These are phyloP conservation scores for Puccinia coronata DNA, from an alignment of 1,284 basidiomycete genomes.

Conservation along the genomic window DNA sequence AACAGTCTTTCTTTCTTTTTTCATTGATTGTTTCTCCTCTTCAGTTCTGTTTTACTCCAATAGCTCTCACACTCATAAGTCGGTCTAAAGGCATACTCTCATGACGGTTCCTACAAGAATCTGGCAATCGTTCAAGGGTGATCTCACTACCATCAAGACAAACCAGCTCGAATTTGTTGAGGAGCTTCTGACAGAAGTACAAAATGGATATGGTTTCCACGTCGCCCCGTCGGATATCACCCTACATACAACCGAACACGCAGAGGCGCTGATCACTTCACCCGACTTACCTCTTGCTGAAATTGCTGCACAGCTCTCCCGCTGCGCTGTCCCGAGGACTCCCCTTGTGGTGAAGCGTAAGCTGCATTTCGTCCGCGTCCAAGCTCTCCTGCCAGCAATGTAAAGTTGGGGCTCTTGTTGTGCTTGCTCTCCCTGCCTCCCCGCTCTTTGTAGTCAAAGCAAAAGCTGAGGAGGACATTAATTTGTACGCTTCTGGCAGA, in stretches of 20 bases:
- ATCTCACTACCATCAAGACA: no score
- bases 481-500: neutral
- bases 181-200: no score
- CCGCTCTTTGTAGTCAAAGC: neutral
- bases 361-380: neutral
- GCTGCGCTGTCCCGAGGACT: neutral
- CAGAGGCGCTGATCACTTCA: slow-evolving; percentile 5
- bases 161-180: no score
- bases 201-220: no score
- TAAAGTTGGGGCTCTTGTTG: neutral
- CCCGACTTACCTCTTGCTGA: neutral
- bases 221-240: neutral
- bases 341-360: slow-evolving; percentile 5
- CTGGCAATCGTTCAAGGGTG: no score
- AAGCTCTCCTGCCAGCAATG: slow-evolving; percentile 13
- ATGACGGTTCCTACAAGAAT: no score
- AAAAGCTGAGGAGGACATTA: neutral
- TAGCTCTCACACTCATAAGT: no score
- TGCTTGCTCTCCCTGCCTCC: neutral
- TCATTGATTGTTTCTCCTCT: no score
- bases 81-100: no score
- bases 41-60: no score
- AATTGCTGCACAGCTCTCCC: neutral
- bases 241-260: neutral
- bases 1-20: no score